Base-by-base conservation (phyloP, 2,329 filamentous ascomycete species). In the Hymenoscyphus fraxineus region DNA sequence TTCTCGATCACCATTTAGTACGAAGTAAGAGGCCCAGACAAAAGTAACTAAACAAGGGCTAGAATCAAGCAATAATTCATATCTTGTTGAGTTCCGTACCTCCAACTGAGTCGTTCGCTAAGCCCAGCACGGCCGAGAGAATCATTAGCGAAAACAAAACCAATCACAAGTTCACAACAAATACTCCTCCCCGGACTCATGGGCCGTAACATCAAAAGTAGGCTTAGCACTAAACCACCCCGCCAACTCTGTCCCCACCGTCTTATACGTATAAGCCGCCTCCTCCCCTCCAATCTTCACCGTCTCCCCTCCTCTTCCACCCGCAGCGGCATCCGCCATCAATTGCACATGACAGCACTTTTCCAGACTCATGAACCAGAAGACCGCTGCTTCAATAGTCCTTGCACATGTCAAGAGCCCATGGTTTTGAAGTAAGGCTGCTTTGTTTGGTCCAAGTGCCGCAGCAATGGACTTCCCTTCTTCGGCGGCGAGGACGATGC, bases 271-370 rank as follows among this genome's bases (percentile, higher is more conserved):
- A 69, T 83, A 89, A 16, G 75, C 78, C 0, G 89, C 89, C 72
- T 92, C 89, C 58, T 87, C 86, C 1, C 89, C 84, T 4, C 81
- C 79, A 70, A 92, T 88, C n/a, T 69, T 64, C 7, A 67, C 66
- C 74, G 87, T 87, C 88, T 88, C 70, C 82, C 88, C 88, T 70
- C 82, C 77, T 5, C 83, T 82, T 1, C 88, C 89, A 1, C 85
- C 78, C 0, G 87, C 86, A 0, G 84, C 85, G 1, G 83, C 84
- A 71, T 86, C 84, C 2, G 82, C 84, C 41, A 85, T 67, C 31
- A 84, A 70, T 72, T 83, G 81, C 3, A 76, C 77, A 64, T 79
- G 78, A 67, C 80, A 82, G 65, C 77, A 80, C 66, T 75, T 79
- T 62, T 82, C 81, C 60, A 84, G 73, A 55, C 77, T 77, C 60